These are phyloP conservation scores for Leucocoprinus sp. DNA, from an alignment of 768 basidiomycete genomes.

Conservation along the genomic window DNA sequence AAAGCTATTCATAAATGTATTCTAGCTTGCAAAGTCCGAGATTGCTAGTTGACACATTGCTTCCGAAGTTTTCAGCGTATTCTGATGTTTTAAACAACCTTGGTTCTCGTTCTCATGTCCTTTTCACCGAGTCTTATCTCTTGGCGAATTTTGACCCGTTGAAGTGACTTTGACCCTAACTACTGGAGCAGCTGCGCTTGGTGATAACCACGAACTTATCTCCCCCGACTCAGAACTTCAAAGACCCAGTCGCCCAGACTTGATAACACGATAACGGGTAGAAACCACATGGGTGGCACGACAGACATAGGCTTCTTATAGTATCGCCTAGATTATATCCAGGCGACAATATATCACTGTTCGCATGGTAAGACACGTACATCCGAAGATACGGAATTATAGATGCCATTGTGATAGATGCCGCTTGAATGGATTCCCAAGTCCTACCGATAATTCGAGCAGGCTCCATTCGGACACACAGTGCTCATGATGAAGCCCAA, in stretches of 20 bases:
- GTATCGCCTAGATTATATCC: too few relatives aligned
- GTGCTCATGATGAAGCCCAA: too few relatives aligned
- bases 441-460: too few relatives aligned
- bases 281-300: background rate
- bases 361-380: too few relatives aligned
- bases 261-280: too few relatives aligned
- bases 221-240: background rate
- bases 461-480: too few relatives aligned
- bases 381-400: too few relatives aligned
- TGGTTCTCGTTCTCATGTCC: background rate
- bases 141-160: conserved; percentile 1
- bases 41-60: conserved; percentile 7
- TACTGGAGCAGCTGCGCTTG: background rate
- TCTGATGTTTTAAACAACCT: background rate
- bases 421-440: too few relatives aligned
- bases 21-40: background rate
- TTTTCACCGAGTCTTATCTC: background rate
- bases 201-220: conserved; percentile 2
- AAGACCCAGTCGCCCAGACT: too few relatives aligned
- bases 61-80: conserved; percentile 1
- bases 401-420: too few relatives aligned
- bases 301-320: too few relatives aligned
- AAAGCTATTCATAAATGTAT: background rate
- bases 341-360: too few relatives aligned
- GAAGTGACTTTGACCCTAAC: background rate